These are phyloP conservation scores for Mucor sp. DNA, from an alignment of 371 early-diverging fungal genomes.

Conservation along the genomic window DNA sequence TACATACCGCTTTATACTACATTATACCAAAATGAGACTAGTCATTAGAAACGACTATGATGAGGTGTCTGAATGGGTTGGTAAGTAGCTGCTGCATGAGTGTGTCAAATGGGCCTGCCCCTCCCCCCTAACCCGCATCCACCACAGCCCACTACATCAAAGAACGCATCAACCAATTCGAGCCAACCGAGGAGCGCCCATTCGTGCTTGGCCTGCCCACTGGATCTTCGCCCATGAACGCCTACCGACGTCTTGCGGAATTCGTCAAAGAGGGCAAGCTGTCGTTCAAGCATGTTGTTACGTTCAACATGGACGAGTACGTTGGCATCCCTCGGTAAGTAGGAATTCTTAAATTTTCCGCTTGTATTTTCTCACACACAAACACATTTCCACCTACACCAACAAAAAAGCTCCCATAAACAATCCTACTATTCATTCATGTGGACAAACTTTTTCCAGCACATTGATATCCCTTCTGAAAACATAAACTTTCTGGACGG, in stretches of 20 bases:
- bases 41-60: conserved; percentile 72
- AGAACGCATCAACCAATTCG: conserved; percentile 79
- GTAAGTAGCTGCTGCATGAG: conserved; percentile 32
- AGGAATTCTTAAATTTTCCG: neutral
- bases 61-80: conserved; percentile 65
- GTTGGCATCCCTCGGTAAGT: conserved; percentile 45
- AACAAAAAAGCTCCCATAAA: conserved; percentile 63
- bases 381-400: neutral
- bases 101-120: neutral
- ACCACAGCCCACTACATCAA: conserved; percentile 75
- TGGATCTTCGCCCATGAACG: conserved; percentile 82
- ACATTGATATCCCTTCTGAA: conserved; percentile 77
- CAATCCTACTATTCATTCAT: conserved; percentile 90
- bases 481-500: conserved; percentile 87
- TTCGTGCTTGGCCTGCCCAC: conserved; percentile 89
- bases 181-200: conserved; percentile 73
- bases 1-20: neutral
- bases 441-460: conserved; percentile 84
- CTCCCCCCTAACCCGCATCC: neutral
- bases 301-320: conserved; percentile 82
- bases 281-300: conserved; percentile 64
- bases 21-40: conserved; percentile 62
- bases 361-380: neutral
- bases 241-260: conserved; percentile 67
- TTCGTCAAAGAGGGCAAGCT: conserved; percentile 61